Evolutionary conservation across 2,329 filamentous ascomycete species (phyloP).

Genomic region (Exophiala viscosa): DNA sequence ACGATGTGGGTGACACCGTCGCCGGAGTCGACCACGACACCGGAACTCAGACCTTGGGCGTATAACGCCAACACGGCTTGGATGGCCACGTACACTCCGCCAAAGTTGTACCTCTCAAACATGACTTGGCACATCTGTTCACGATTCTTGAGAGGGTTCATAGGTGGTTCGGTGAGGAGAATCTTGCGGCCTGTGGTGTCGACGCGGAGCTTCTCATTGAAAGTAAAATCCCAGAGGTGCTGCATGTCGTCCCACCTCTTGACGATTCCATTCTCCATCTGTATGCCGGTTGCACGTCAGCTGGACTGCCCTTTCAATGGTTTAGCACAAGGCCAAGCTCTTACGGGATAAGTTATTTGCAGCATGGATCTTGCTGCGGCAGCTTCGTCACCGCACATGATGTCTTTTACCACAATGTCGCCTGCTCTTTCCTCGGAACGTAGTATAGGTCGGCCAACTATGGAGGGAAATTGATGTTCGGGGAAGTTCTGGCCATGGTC

Average conservation of each 20-base stretch:
- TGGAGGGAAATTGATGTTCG: conserved; percentile 96
- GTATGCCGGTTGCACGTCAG: background rate
- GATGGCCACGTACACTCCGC: conserved; percentile 95
- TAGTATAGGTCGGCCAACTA: conserved; percentile 95
- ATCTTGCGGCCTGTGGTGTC: conserved; percentile 93
- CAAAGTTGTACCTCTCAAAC: conserved; percentile 96
- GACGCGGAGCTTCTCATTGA: conserved; percentile 93
- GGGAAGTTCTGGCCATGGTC: conserved; percentile 78
- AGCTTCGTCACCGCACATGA: conserved; percentile 99
- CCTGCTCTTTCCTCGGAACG: conserved; percentile 86
- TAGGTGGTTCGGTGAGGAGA: conserved; percentile 90
- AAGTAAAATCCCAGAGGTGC: conserved; percentile 98
- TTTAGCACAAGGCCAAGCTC: background rate
- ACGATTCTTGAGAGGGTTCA: conserved; percentile 95
- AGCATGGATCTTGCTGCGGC: conserved; percentile 94
- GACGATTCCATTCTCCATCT: conserved; percentile 99
- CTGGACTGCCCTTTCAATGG: background rate
- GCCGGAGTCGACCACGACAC: conserved; percentile 97
- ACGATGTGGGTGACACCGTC: conserved; percentile 99
- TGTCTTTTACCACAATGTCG: conserved; percentile 81
- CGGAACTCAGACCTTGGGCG: conserved; percentile 86
- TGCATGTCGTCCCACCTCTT: conserved; percentile 99
- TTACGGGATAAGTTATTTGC: conserved; percentile 90
- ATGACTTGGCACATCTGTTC: conserved; percentile 99
- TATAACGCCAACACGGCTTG: conserved; percentile 95